A percentile compares a stretch with the other conserved stretches of the same genome.
phyloP scores from a whole-genome alignment of 352 stramenopile species.

The Albugo candida region DNA sequence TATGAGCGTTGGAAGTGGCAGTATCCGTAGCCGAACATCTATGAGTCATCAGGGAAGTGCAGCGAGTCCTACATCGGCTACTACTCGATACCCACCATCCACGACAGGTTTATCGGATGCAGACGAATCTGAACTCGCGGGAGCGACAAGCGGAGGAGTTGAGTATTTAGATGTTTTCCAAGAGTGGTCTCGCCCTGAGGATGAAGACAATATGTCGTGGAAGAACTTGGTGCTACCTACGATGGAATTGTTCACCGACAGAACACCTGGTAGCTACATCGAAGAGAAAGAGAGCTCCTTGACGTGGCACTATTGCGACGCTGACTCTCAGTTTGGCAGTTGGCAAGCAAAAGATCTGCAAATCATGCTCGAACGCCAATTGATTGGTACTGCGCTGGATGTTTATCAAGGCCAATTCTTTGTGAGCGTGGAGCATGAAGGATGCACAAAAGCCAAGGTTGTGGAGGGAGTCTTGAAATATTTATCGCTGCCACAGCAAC shows the following conservation, averaged over 20 bases:
- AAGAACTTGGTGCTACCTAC: constrained; percentile 61
- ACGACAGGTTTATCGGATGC: too few species aligned
- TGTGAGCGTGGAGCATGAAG: constrained; percentile 64
- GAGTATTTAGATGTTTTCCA: constrained; percentile 14
- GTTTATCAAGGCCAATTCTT: constrained; percentile 72
- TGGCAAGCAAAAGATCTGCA: constrained; percentile 83
- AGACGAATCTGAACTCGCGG: neutral
- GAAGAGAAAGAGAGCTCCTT: constrained; percentile 73
- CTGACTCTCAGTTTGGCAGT: constrained; percentile 65
- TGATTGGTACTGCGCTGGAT: constrained; percentile 68
- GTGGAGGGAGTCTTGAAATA: constrained; percentile 56
- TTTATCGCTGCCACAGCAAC: constrained; percentile 40
- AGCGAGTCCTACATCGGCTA: too few species aligned
- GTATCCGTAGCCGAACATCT: constrained; percentile 14
- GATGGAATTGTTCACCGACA: constrained; percentile 57
- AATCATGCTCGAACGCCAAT: constrained; percentile 72
- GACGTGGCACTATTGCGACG: constrained; percentile 77
- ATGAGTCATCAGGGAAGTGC: constrained; percentile 5
- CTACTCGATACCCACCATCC: too few species aligned
- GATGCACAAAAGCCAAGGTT: constrained; percentile 57
- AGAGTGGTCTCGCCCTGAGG: neutral
- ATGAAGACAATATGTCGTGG: constrained; percentile 45
- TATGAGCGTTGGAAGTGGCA: constrained; percentile 23
- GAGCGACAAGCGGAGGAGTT: constrained; percentile 10
- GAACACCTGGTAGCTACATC: constrained; percentile 61